Evolutionary conservation across 768 basidiomycete genomes (phyloP), one percentile per base, ranked within the genome.

Genomic region (Coprinellus aureogranulatus): DNA sequence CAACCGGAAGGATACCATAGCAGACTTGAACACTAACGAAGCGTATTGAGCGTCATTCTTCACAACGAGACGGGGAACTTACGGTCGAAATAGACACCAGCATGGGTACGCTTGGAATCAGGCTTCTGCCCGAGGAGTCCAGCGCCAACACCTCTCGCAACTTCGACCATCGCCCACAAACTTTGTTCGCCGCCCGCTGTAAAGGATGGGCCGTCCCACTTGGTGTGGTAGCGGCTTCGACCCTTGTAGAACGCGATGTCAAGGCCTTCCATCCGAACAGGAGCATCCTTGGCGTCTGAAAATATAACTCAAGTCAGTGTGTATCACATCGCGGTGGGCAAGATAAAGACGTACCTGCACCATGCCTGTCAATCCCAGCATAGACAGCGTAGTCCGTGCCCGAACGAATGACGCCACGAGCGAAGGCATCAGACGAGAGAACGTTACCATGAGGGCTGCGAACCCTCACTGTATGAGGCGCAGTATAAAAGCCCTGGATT

Each of bases 161-260:
- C 76, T 60, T 92, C 88, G 81, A 93, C 81, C 86, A 92, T 89
- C 2, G 84, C 78, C 90, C 90, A 93, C 9, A 94, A 72, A 8
- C 68, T 74, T 57, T 73, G 78, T 61, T 78, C 75, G 12, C 78
- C 75, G 0, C 85, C 86, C 2, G 74, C 67, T 28, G 78, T 84
- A 51, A 81, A 81, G 6, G 86, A 75, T 44, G 92, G 77, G 1
- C 84, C 78, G 64, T 93, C 91, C 41, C 82, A 82, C 64, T 80
- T 81, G 0, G 91, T 92, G 67, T 94, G 92, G 62, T 93, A 93
- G 59, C 77, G 80, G 59, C 87, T 85, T 42, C 91, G 78, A 1
- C 84, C 83, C 58, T 78, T 81, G 69, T 92, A 93, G 65, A 92
- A 93, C 0, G 91, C 88, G 30, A 92, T 71, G 62, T 93, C 91